Percentiles rank a stretch among this genome's conserved stretches.
phyloP scores from a whole-genome alignment of 805 yeast genomes.

The Spathaspora passalidarum region DNA sequence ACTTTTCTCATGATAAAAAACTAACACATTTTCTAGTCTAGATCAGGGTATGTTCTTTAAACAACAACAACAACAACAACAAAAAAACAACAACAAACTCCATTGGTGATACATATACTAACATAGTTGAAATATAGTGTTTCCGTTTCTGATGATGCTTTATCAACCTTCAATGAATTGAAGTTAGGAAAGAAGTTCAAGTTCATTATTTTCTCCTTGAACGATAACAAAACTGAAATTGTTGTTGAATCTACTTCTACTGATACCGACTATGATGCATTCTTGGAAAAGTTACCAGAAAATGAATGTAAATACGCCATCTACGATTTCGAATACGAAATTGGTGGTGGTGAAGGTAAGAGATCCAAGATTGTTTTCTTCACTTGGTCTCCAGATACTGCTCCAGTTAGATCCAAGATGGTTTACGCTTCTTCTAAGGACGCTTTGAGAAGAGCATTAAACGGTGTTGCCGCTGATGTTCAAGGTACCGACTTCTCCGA shows the following conservation, averaged over 20 bases:
- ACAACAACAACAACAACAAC: too few species aligned
- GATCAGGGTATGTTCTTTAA: slow-evolving; percentile 27
- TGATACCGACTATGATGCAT: slow-evolving; percentile 74
- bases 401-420: slow-evolving; percentile 95
- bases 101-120: slow-evolving; percentile 2
- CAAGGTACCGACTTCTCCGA: slow-evolving; percentile 98
- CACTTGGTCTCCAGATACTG: slow-evolving; percentile 98
- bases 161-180: slow-evolving; percentile 91
- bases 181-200: slow-evolving; percentile 90
- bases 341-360: slow-evolving; percentile 89
- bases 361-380: slow-evolving; percentile 68
- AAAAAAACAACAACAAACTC: too few species aligned
- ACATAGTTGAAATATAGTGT: slow-evolving; percentile 25
- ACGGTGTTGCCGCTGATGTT: slow-evolving; percentile 89
- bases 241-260: slow-evolving; percentile 82
- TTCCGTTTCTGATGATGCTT: slow-evolving; percentile 71
- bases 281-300: slow-evolving; percentile 88
- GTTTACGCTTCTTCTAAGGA: slow-evolving; percentile 98
- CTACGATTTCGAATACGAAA: slow-evolving; percentile 94
- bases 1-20: background rate
- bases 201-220: slow-evolving; percentile 77
- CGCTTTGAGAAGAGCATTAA: slow-evolving; percentile 94
- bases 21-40: slow-evolving; percentile 18
- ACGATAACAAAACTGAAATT: slow-evolving; percentile 85
- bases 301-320: slow-evolving; percentile 95